These are phyloP conservation scores for Blastocystis hominis DNA, from an alignment of 352 stramenopile genomes.

Conservation along the genomic window DNA sequence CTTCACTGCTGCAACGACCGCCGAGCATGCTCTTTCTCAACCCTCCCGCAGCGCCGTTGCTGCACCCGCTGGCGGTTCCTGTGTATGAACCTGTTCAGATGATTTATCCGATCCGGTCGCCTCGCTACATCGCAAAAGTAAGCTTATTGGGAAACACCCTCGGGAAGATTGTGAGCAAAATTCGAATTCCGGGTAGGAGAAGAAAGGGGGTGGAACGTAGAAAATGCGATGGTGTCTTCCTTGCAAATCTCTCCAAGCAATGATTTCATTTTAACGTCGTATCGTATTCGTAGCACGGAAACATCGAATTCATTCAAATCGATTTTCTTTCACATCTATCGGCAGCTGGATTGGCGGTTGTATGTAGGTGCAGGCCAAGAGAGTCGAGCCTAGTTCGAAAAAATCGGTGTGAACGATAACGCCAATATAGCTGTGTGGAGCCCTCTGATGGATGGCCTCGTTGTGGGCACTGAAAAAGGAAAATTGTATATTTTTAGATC, in stretches of 20 bases:
- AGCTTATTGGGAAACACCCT: neutral
- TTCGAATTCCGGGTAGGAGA: neutral
- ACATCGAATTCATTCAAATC: neutral
- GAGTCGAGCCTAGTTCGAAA: neutral
- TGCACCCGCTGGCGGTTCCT: neutral
- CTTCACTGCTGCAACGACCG: neutral
- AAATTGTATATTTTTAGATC: constrained; percentile 16
- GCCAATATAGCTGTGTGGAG: constrained; percentile 11
- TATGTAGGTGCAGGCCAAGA: neutral
- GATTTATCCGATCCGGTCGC: neutral
- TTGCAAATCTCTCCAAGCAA: constrained; percentile 21
- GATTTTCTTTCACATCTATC: constrained; percentile 18
- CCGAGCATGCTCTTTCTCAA: neutral
- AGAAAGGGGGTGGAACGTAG: neutral
- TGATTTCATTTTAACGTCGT: neutral
- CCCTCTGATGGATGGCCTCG: neutral
- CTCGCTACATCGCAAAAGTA: constrained; percentile 17
- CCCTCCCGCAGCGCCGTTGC: neutral
- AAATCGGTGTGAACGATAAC: neutral
- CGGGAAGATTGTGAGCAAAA: constrained; percentile 9
- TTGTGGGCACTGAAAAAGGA: neutral
- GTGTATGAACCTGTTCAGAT: neutral
- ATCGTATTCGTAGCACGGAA: neutral
- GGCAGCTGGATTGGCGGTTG: neutral
- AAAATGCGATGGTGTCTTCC: constrained; percentile 3